Base-by-base conservation (phyloP, 495 filamentous ascomycete species). In the Neurospora africana region DNA sequence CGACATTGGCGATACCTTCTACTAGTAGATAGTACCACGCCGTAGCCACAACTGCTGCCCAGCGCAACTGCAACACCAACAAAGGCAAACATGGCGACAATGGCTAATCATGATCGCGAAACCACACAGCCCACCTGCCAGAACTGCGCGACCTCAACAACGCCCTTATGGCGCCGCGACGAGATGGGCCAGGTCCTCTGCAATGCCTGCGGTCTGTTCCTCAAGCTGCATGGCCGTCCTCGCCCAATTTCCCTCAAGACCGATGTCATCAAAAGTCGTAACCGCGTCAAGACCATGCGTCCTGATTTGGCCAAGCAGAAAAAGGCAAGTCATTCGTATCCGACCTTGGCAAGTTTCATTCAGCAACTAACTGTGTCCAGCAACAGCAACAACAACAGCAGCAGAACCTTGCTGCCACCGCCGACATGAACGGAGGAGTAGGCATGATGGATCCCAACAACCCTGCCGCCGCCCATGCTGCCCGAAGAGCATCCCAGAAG, bases 221-320 rank as follows among this genome's bases (percentile, higher is more conserved):
- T 99, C 74, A 99, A 99, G 85, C 89, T 99, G 73, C 95, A 99
- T 76, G 93, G 93, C 73, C 89, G 93, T 27, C 89, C 96, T 74
- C 90, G 95, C 69, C 96, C 96, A 77, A 97, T 97, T 82, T 94
- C 91, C 75, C 87, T 99, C 75, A 99, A 99, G 84, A 99, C 96
- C 61, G 96, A 99, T 85, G 94, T 98, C 73, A 99, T 99, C 83
- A 99, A 99, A 84, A 97, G 94, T 84, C 94, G 95, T 76, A 99
- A 99, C 80, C 90, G 95, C 70, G 94, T 98, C 68, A 98, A 98
- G 85, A 95, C 93, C 65, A 89, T 91, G 72, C 84, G 86, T 37
- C 83, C 86, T 2, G 93, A 92, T 7, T 91, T 93, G 76, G 90
- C 89, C 11, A 88, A 90, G 69, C 95, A 95, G 83, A 95, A 94